phyloP scores from a whole-genome alignment of 352 stramenopile genomes.

The Pelagophyceae sp. region DNA sequence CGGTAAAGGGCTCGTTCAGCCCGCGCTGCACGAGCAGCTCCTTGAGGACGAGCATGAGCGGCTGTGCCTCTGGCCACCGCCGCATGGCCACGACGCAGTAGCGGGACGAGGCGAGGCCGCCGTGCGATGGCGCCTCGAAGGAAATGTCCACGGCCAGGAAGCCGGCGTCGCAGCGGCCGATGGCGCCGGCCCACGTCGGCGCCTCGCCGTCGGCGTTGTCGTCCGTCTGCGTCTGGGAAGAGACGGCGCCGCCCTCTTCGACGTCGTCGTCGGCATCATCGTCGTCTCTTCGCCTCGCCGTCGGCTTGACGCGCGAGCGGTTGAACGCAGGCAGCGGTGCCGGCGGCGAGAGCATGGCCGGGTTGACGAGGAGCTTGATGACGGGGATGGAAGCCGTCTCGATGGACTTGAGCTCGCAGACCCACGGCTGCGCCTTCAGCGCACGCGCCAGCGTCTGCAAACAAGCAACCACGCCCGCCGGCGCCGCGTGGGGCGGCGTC shows the following conservation, averaged over 20 bases:
- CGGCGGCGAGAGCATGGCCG: conserved; percentile 20
- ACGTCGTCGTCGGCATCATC: conserved; percentile 42
- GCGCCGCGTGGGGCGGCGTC: neutral
- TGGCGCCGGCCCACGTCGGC: conserved; percentile 7
- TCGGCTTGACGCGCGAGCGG: neutral
- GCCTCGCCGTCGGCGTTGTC: neutral
- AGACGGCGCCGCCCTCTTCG: conserved; percentile 37
- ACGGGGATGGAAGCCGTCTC: conserved; percentile 60
- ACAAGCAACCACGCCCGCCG: neutral
- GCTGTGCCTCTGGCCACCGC: conserved; percentile 39
- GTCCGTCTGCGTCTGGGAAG: neutral
- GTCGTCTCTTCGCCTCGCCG: too few relatives aligned
- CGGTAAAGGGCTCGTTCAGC: conserved; percentile 67
- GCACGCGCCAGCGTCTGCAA: conserved; percentile 38
- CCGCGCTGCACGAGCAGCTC: conserved; percentile 59
- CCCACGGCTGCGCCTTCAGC: conserved; percentile 51
- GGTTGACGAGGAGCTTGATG: conserved; percentile 59
- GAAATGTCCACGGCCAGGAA: conserved; percentile 62
- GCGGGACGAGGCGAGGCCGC: conserved; percentile 51
- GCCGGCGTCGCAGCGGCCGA: conserved; percentile 22
- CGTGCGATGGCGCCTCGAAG: conserved; percentile 63
- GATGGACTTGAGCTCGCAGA: conserved; percentile 62
- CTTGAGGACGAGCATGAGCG: conserved; percentile 55
- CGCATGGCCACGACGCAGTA: conserved; percentile 44
- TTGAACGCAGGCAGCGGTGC: conserved; percentile 1